A percentile compares a stretch with the other conserved stretches of the same genome.
Conservation (phyloP, 176 grass and related monocot genomes). For the Tillandsia leiboldiana region DNA sequence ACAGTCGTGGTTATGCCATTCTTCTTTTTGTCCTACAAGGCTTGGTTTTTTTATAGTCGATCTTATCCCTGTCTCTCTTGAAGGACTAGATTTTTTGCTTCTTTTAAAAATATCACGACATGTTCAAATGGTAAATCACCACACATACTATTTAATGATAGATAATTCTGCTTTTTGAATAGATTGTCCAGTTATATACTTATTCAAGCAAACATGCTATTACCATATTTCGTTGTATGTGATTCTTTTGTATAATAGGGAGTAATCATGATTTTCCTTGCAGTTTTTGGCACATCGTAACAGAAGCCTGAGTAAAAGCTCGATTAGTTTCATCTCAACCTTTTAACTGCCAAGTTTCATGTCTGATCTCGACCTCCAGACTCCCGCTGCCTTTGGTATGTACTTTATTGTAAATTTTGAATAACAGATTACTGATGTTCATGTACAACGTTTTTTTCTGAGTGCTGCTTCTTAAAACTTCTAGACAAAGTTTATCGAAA, state of each 20-base stretch:
- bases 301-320: neutral
- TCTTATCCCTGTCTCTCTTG: no score
- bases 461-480: no score
- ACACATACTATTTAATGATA: no score
- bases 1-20: no score
- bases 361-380: conserved; percentile 41
- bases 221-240: neutral
- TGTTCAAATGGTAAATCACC: no score
- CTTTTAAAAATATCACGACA: no score
- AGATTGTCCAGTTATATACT: neutral
- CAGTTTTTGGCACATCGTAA: neutral
- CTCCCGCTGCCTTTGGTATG: conserved; percentile 58
- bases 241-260: neutral
- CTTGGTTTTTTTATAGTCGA: no score
- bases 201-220: neutral
- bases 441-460: neutral
- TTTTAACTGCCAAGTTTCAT: conserved; percentile 39
- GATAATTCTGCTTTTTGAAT: no score
- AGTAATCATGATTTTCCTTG: neutral
- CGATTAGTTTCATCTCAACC: neutral
- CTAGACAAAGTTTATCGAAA: no score
- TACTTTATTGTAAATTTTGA: neutral
- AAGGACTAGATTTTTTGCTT: no score
- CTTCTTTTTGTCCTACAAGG: no score
- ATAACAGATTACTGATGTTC: neutral